phyloP scores from a whole-genome alignment of 768 basidiomycete genomes.

The Cystobasidium onofrii region DNA sequence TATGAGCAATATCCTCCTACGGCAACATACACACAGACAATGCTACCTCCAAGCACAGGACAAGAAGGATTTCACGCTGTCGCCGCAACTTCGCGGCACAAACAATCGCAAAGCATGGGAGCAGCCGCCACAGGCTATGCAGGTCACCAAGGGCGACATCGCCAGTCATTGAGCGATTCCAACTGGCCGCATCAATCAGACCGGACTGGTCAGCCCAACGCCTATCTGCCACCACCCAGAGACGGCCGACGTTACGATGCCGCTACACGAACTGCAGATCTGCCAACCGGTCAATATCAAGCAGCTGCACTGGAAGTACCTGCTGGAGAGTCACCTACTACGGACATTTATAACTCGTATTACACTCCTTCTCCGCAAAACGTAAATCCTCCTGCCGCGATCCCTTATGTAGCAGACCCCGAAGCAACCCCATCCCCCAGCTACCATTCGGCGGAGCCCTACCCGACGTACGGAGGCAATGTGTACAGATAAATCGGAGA shows the following conservation, averaged over 20 bases:
- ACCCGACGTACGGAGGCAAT: slow-evolving; percentile 10
- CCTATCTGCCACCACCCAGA: neutral
- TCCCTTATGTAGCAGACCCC: slow-evolving; percentile 1
- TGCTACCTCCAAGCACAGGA: neutral
- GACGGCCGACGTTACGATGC: neutral
- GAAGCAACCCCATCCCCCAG: slow-evolving; percentile 3
- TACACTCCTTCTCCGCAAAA: neutral
- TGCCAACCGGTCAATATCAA: neutral
- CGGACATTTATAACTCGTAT: slow-evolving; percentile 4
- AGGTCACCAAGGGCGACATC: neutral
- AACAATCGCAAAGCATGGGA: neutral
- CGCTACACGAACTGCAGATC: neutral
- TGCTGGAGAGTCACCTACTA: neutral
- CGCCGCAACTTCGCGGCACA: neutral
- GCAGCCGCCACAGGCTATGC: neutral
- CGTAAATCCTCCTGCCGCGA: neutral
- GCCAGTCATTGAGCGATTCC: neutral
- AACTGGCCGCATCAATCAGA: neutral
- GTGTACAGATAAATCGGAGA: neutral
- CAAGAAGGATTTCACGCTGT: neutral
- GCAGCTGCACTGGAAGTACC: neutral
- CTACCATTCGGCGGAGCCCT: slow-evolving; percentile 14
- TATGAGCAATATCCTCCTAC: neutral
- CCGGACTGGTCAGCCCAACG: neutral
- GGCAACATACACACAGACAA: neutral